Evolutionary conservation across 345 rosid genomes (phyloP).

Genomic region (Lepidium didymum): DNA sequence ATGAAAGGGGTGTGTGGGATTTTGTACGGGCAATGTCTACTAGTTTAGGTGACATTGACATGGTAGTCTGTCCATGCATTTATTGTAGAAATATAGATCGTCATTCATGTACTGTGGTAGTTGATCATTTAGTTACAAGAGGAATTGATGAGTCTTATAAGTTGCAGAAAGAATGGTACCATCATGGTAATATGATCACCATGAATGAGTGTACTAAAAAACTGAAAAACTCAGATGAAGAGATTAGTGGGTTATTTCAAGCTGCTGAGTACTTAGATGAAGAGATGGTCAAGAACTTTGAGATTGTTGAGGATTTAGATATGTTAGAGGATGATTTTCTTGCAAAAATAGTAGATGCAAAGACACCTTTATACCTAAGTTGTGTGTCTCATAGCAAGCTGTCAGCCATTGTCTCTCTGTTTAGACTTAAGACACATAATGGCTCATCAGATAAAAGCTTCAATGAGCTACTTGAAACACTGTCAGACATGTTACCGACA

Average conservation of each 20-base stretch:
- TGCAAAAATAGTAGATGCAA: no score
- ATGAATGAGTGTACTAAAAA: background rate
- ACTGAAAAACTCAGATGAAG: background rate
- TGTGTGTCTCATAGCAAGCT: no score
- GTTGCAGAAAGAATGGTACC: background rate
- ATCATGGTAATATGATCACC: background rate
- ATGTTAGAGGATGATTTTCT: no score
- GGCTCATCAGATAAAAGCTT: no score
- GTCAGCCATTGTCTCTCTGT: no score
- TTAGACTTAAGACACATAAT: no score
- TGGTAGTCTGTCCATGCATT: background rate
- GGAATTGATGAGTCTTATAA: background rate
- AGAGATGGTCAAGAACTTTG: background rate
- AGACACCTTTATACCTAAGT: no score
- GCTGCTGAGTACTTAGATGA: background rate
- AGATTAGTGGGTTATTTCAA: background rate
- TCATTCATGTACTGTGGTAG: background rate
- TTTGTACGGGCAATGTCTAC: background rate
- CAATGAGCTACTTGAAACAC: no score
- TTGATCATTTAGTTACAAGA: background rate
- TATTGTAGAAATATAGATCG: background rate
- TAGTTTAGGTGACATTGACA: background rate
- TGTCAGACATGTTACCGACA: no score
- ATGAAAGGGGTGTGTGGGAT: background rate
- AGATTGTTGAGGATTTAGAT: no score